Evolutionary conservation across 2,329 filamentous ascomycete species (phyloP).

Genomic region (Xylaria sp.): DNA sequence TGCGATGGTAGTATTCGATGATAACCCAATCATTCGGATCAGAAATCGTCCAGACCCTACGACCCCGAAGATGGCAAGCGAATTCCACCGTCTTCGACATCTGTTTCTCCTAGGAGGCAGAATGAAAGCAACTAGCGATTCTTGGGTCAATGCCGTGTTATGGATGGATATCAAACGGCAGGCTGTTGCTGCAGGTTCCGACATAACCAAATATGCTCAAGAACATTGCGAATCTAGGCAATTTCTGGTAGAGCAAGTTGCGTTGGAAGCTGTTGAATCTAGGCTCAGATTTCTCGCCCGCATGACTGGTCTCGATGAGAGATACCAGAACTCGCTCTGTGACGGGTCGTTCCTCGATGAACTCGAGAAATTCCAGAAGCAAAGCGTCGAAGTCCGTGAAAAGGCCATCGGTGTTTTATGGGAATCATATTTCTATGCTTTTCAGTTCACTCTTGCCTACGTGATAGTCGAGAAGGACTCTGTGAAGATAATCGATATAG

Average conservation of each 20-base stretch:
- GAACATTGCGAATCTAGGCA: background rate
- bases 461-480: background rate
- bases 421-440: background rate
- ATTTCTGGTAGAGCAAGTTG: background rate
- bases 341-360: background rate
- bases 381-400: accelerated
- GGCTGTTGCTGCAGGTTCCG: background rate
- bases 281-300: background rate
- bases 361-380: background rate
- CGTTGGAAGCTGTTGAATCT: background rate
- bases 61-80: background rate
- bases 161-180: constrained; percentile 12
- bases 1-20: background rate
- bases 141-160: constrained; percentile 12
- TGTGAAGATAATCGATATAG: background rate
- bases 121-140: background rate
- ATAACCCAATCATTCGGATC: background rate
- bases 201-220: background rate
- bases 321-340: background rate
- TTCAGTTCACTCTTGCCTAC: background rate
- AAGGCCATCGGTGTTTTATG: background rate
- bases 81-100: background rate
- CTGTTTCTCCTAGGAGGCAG: background rate
- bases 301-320: background rate
- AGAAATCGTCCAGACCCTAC: background rate